A percentile compares a stretch with the other conserved stretches of the same genome.
These are phyloP conservation scores for Boehmeria nivea DNA, from an alignment of 306 rosid genomes.

Conservation along the genomic window DNA sequence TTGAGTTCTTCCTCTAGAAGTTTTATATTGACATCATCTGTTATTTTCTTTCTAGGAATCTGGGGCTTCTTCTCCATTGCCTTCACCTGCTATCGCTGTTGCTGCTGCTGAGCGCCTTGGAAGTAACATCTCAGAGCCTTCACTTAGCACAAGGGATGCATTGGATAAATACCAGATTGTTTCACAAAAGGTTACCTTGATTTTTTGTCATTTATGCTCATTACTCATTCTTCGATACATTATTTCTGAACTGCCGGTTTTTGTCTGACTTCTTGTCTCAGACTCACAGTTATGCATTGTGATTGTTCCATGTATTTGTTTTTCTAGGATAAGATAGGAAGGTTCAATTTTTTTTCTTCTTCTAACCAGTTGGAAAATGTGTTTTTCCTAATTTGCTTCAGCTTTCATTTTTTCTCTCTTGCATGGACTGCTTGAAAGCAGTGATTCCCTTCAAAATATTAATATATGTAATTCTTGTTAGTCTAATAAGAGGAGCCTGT, in stretches of 20 bases:
- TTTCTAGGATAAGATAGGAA: not conserved
- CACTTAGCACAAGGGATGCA: constrained; percentile 84
- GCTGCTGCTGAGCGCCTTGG: constrained; percentile 66
- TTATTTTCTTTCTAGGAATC: constrained; percentile 61
- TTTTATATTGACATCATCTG: constrained; percentile 5
- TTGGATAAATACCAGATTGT: constrained; percentile 84
- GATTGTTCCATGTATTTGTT: no score
- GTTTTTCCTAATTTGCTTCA: not conserved
- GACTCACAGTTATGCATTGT: no score
- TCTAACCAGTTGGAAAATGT: not conserved
- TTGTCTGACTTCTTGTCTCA: no score
- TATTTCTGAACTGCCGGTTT: no score
- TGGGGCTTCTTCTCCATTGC: constrained; percentile 57
- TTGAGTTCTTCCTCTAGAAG: constrained; percentile 4
- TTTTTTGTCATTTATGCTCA: not conserved
- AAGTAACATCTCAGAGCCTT: constrained; percentile 64
- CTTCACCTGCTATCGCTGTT: constrained; percentile 56
- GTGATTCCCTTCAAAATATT: no score
- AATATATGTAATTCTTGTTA: no score
- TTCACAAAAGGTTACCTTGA: constrained; percentile 70
- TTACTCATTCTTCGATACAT: no score
- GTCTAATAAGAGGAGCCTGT: no score
- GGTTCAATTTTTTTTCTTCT: not conserved
- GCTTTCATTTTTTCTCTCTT: not conserved
- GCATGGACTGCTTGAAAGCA: no score